Evolutionary conservation across 1,284 basidiomycete genomes (phyloP).

Genomic region (Ganoderma lucidum): DNA sequence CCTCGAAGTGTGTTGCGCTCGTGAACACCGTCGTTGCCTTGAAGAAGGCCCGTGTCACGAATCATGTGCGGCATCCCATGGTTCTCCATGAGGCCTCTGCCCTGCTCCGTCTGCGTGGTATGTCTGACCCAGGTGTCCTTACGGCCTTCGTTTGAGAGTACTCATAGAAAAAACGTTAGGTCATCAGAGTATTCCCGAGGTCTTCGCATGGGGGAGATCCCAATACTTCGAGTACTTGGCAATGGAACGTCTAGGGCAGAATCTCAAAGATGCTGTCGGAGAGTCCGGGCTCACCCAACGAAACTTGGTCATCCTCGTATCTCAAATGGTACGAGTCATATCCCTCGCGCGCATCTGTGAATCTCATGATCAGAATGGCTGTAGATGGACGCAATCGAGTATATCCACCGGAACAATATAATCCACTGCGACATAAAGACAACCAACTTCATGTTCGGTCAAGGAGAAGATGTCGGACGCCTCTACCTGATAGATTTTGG

Average conservation of each 20-base stretch:
- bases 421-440: neutral
- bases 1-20: no score
- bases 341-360: neutral
- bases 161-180: neutral
- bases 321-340: conserved; percentile 1
- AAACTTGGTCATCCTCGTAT: neutral
- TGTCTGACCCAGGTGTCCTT: neutral
- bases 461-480: neutral
- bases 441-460: neutral
- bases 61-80: neutral
- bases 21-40: neutral
- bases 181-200: conserved; percentile 18
- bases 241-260: conserved; percentile 10
- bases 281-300: neutral
- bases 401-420: neutral
- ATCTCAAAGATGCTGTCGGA: neutral
- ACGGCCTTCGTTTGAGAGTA: neutral
- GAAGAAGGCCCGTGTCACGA: neutral
- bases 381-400: neutral
- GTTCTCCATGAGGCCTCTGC: neutral
- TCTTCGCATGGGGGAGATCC: conserved; percentile 19
- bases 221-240: conserved; percentile 24
- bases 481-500: neutral
- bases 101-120: neutral
- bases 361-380: neutral